These are phyloP conservation scores for Alnus glutinosa DNA, from an alignment of 306 rosid species.

Conservation along the genomic window DNA sequence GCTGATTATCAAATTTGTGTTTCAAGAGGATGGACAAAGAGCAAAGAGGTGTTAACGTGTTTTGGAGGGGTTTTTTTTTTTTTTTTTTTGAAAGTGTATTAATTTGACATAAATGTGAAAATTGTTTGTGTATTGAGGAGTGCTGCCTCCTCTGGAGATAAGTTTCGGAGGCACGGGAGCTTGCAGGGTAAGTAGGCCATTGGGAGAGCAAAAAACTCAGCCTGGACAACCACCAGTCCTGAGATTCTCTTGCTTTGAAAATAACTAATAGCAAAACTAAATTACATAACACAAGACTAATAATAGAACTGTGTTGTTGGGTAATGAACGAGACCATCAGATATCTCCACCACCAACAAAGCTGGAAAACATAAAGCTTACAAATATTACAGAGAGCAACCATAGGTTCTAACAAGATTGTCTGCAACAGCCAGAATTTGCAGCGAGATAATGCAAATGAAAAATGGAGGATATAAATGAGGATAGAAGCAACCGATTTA, in stretches of 20 bases:
- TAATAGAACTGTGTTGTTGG: slow-evolving; percentile 33
- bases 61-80: too few relatives aligned
- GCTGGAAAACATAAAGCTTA: slow-evolving; percentile 30
- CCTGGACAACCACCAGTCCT: neutral
- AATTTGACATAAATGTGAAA: too few relatives aligned
- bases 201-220: neutral
- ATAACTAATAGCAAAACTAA: slow-evolving; percentile 22
- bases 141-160: too few relatives aligned
- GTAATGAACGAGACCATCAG: slow-evolving; percentile 29
- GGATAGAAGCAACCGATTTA: slow-evolving; percentile 20
- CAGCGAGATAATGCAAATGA: slow-evolving; percentile 52
- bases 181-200: neutral
- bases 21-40: neutral
- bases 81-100: too few relatives aligned
- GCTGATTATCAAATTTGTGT: too few relatives aligned
- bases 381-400: slow-evolving; percentile 52
- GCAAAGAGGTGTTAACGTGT: too few relatives aligned
- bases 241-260: neutral
- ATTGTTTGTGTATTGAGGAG: too few relatives aligned
- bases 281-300: slow-evolving; percentile 33
- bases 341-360: slow-evolving; percentile 26
- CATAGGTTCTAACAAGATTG: slow-evolving; percentile 26
- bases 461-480: slow-evolving; percentile 18
- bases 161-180: neutral
- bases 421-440: slow-evolving; percentile 23